A percentile compares a stretch with the other conserved stretches of the same genome.
These are phyloP conservation scores for Acidomyces sp. DNA, from an alignment of 495 filamentous ascomycete species.

Conservation along the genomic window DNA sequence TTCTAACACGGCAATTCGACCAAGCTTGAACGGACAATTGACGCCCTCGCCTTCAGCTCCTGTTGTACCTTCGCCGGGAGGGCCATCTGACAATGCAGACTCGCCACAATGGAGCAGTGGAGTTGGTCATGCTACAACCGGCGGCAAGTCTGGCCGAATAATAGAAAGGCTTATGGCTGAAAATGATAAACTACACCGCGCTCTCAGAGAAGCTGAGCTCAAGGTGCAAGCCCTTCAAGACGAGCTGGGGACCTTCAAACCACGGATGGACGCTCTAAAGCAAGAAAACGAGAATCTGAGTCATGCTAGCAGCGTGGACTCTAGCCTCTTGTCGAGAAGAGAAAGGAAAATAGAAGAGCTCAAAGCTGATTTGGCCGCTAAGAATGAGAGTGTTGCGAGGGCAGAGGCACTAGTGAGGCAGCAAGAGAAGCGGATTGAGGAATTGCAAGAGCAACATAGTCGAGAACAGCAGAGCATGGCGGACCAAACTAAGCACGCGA, in stretches of 20 bases:
- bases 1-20: slow-evolving; percentile 3
- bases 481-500: slow-evolving; percentile 19
- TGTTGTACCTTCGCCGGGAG: not conserved
- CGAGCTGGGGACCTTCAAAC: slow-evolving; percentile 58
- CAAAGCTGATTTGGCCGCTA: slow-evolving; percentile 17
- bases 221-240: slow-evolving; percentile 30
- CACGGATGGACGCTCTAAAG: slow-evolving; percentile 58
- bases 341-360: slow-evolving; percentile 24
- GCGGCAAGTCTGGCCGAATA: slow-evolving; percentile 80
- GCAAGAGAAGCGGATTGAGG: slow-evolving; percentile 11
- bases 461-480: slow-evolving; percentile 13
- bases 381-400: slow-evolving; percentile 10
- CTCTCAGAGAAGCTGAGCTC: slow-evolving; percentile 59
- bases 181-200: slow-evolving; percentile 70
- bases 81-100: slow-evolving; percentile 8
- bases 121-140: slow-evolving; percentile 59
- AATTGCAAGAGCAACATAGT: slow-evolving; percentile 4
- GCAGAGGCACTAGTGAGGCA: slow-evolving; percentile 17
- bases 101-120: slow-evolving; percentile 51
- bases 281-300: slow-evolving; percentile 54
- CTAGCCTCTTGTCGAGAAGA: slow-evolving; percentile 8
- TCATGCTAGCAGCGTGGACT: slow-evolving; percentile 31
- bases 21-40: slow-evolving; percentile 2
- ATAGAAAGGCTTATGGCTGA: slow-evolving; percentile 83
- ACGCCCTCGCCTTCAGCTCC: not conserved